Evolutionary conservation across 1,284 basidiomycete species (phyloP).

Genomic region (Austroboletus niveus): DNA sequence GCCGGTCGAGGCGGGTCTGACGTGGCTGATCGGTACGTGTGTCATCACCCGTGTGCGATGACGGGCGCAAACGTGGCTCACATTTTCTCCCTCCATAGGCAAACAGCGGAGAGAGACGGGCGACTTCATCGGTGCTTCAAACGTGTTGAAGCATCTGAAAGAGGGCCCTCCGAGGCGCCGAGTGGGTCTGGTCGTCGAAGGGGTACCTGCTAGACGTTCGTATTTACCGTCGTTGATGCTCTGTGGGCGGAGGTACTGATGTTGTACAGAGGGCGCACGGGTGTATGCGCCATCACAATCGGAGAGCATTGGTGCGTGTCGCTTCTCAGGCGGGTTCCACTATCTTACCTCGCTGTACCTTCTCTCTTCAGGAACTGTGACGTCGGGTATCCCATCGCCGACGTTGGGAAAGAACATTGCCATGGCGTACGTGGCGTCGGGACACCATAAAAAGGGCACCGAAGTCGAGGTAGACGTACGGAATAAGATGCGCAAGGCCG

Average conservation of each 20-base stretch:
- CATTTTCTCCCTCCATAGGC: slow-evolving; percentile 37
- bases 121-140: slow-evolving; percentile 82
- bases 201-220: slow-evolving; percentile 82
- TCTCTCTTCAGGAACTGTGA: slow-evolving; percentile 59
- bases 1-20: slow-evolving; percentile 88
- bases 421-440: slow-evolving; percentile 86
- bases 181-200: slow-evolving; percentile 82
- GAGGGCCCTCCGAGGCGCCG: slow-evolving; percentile 78
- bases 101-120: slow-evolving; percentile 76
- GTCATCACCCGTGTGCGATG: not conserved
- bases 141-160: slow-evolving; percentile 79
- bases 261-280: slow-evolving; percentile 69
- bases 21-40: slow-evolving; percentile 83
- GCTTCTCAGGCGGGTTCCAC: not conserved
- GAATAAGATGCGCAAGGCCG: slow-evolving; percentile 67
- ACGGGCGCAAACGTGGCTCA: too few relatives aligned
- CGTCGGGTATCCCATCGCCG: slow-evolving; percentile 95
- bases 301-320: slow-evolving; percentile 56
- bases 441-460: slow-evolving; percentile 91
- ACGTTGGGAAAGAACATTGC: slow-evolving; percentile 90
- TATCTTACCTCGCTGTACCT: slow-evolving; percentile 4
- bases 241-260: slow-evolving; percentile 1
- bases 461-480: slow-evolving; percentile 78
- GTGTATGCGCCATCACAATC: slow-evolving; percentile 60
- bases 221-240: slow-evolving; percentile 1